These are phyloP conservation scores for Microthyrium microscopicum DNA, from an alignment of 2,329 filamentous ascomycete species.

Conservation along the genomic window DNA sequence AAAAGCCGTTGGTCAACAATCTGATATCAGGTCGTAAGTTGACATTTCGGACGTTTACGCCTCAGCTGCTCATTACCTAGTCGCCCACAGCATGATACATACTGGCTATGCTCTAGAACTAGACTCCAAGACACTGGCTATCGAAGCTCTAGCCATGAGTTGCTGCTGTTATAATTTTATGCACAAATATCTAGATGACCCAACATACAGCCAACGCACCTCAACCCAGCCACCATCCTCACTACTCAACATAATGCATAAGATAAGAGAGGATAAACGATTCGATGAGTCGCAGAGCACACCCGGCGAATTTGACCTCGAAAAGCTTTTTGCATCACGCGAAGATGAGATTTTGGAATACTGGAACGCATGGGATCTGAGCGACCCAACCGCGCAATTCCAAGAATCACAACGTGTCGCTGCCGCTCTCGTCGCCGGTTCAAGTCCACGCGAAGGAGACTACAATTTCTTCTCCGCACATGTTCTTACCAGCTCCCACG, in stretches of 20 bases:
- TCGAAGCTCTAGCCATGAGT: slow-evolving; percentile 67
- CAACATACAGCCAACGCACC: too few species aligned
- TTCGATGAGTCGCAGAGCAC: slow-evolving; percentile 46
- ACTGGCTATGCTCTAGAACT: slow-evolving; percentile 89
- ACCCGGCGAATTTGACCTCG: slow-evolving; percentile 41
- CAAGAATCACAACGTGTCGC: slow-evolving; percentile 46
- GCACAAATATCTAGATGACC: slow-evolving; percentile 52
- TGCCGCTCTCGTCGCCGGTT: slow-evolving; percentile 35
- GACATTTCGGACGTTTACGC: not conserved
- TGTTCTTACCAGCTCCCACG: slow-evolving; percentile 70
- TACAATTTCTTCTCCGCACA: slow-evolving; percentile 80
- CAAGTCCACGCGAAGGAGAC: slow-evolving; percentile 17
- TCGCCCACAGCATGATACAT: slow-evolving; percentile 86
- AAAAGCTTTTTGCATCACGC: slow-evolving; percentile 48
- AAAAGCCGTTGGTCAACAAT: slow-evolving; percentile 65
- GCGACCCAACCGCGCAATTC: slow-evolving; percentile 56
- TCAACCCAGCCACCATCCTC: slow-evolving; percentile 41
- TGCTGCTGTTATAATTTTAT: slow-evolving; percentile 40
- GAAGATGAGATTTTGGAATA: slow-evolving; percentile 63
- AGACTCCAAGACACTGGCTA: slow-evolving; percentile 66
- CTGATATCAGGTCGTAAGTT: slow-evolving; percentile 60
- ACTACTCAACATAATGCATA: slow-evolving; percentile 53
- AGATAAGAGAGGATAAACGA: slow-evolving; percentile 49
- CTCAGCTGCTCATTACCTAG: slow-evolving; percentile 25
- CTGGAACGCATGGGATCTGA: slow-evolving; percentile 74